phyloP scores from a whole-genome alignment of 495 filamentous ascomycete genomes.

The Daldinia decipiens region DNA sequence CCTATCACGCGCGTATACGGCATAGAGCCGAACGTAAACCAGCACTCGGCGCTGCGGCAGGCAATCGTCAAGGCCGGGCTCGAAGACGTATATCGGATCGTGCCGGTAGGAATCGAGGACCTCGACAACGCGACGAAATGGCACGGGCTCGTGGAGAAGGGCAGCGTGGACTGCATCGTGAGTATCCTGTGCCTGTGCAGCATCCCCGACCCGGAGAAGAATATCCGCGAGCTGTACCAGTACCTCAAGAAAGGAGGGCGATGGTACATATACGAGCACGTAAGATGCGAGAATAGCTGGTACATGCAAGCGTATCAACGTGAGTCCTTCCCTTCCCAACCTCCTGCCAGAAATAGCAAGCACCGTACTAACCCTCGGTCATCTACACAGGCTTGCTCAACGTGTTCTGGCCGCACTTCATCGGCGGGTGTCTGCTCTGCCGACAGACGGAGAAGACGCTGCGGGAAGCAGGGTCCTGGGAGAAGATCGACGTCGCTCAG shows the following conservation, averaged over 20 bases:
- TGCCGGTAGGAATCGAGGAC: constrained; percentile 69
- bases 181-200: constrained; percentile 77
- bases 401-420: constrained; percentile 61
- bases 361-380: background rate
- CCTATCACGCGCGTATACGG: constrained; percentile 69
- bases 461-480: constrained; percentile 66
- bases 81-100: constrained; percentile 69
- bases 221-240: constrained; percentile 67
- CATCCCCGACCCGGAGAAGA: constrained; percentile 69
- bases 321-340: constrained; percentile 48
- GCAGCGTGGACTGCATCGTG: constrained; percentile 72
- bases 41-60: constrained; percentile 62
- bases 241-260: constrained; percentile 73
- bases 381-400: constrained; percentile 52
- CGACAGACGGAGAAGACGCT: constrained; percentile 66
- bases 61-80: constrained; percentile 62
- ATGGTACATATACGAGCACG: constrained; percentile 79
- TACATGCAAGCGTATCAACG: constrained; percentile 62
- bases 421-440: constrained; percentile 69
- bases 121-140: constrained; percentile 53
- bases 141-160: constrained; percentile 58
- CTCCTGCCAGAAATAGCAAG: constrained; percentile 2
- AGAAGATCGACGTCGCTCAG: constrained; percentile 60
- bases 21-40: constrained; percentile 69
- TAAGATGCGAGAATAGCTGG: constrained; percentile 58